phyloP scores from a whole-genome alignment of 179 eudicot species.

The Patellifolia procumbens region DNA sequence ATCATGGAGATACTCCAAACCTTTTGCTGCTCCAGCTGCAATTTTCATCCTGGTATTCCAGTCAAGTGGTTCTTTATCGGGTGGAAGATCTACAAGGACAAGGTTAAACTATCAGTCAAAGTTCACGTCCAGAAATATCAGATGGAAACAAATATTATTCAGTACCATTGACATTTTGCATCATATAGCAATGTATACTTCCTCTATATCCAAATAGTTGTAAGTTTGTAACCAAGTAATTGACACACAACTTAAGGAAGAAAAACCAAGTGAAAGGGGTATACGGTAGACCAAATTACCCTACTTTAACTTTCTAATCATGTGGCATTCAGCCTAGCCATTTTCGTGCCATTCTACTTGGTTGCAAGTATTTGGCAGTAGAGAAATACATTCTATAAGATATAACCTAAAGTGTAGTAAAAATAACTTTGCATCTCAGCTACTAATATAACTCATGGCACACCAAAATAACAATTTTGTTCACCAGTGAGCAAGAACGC shows the following conservation, averaged over 20 bases:
- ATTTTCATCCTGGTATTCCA: slow-evolving; percentile 38
- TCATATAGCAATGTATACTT: too few relatives aligned
- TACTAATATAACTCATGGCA: background rate
- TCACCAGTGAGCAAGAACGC: background rate
- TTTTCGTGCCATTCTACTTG: too few relatives aligned
- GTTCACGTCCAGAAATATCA: background rate
- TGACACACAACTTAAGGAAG: too few relatives aligned
- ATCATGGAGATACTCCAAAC: slow-evolving; percentile 39
- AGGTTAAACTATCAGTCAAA: background rate
- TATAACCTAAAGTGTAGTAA: background rate
- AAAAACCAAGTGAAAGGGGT: too few relatives aligned
- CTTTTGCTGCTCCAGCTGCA: slow-evolving; percentile 41
- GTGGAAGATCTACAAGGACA: slow-evolving; percentile 17
- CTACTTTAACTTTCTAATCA: too few relatives aligned
- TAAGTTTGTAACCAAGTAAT: too few relatives aligned
- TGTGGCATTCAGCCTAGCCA: too few relatives aligned
- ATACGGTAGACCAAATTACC: too few relatives aligned
- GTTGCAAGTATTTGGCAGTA: too few relatives aligned
- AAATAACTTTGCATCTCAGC: background rate
- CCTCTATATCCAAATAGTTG: too few relatives aligned
- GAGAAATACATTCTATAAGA: background rate
- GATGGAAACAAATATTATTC: background rate
- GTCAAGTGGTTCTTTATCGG: slow-evolving; percentile 15
- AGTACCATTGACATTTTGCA: too few relatives aligned
- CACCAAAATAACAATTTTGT: background rate